Conservation (phyloP, 179 eudicot species). For the Beta macrorhiza region DNA sequence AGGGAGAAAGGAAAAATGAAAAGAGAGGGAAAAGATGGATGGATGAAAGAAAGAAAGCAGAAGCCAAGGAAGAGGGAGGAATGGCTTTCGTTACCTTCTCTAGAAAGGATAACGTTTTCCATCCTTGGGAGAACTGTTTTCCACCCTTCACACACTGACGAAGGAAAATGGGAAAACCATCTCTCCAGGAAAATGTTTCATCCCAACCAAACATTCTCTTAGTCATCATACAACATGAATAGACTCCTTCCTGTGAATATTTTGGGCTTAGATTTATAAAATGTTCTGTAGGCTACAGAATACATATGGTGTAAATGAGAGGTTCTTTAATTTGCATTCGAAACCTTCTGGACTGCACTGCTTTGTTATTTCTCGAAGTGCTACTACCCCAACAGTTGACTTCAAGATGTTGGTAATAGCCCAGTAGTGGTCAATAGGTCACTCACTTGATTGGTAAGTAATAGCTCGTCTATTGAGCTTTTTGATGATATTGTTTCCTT, state of each 20-base stretch:
- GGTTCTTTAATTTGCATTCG: not conserved
- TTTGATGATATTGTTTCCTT: not conserved
- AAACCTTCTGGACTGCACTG: not conserved
- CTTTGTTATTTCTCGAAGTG: not conserved
- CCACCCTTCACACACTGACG: no score
- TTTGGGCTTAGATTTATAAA: not conserved
- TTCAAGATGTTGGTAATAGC: conserved; percentile 4
- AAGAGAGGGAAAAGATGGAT: no score
- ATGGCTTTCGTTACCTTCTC: no score
- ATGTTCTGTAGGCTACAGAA: not conserved
- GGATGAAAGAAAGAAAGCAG: no score
- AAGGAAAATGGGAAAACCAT: no score
- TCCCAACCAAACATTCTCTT: not conserved
- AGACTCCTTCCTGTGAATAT: not conserved
- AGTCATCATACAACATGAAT: not conserved
- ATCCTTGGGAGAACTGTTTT: no score
- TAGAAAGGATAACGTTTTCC: no score
- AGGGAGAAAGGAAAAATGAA: no score
- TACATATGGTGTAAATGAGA: not conserved
- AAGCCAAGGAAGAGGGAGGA: no score
- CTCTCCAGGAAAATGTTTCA: no score
- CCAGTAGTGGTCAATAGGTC: not conserved
- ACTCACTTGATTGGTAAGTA: not conserved
- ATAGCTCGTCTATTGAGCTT: conserved; percentile 3
- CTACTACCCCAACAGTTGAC: not conserved